Percentiles rank a stretch among this genome's conserved stretches.
These are phyloP conservation scores for Teratosphaeria destructans DNA, from an alignment of 2,329 filamentous ascomycete species.

Conservation along the genomic window DNA sequence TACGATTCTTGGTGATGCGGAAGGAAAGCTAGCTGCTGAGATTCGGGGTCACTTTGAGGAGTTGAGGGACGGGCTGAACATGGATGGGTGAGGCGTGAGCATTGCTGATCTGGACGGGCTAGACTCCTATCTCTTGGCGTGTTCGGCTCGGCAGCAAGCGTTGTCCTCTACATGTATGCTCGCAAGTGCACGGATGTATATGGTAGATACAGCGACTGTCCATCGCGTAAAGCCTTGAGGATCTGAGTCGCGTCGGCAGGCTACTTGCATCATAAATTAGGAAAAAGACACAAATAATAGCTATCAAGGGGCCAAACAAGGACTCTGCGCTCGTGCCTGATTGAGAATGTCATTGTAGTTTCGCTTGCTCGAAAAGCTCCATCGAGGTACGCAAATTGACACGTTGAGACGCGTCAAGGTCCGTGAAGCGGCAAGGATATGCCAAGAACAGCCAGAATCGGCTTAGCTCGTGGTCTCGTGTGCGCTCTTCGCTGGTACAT, in stretches of 20 bases:
- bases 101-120: background rate
- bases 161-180: background rate
- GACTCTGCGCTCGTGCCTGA: too few species aligned
- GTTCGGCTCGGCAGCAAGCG: background rate
- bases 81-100: background rate
- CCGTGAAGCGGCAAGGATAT: background rate
- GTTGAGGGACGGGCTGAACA: constrained; percentile 32
- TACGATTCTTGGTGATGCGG: constrained; percentile 69
- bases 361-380: too few species aligned
- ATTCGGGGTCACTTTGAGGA: constrained; percentile 65
- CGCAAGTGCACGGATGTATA: too few species aligned
- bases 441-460: background rate
- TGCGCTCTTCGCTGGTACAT: background rate
- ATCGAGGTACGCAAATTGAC: background rate
- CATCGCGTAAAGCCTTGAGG: background rate
- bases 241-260: background rate
- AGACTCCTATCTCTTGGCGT: too few species aligned
- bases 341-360: too few species aligned
- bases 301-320: too few species aligned
- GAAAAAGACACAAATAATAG: too few species aligned
- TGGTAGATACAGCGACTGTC: background rate
- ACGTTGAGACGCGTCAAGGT: background rate
- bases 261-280: background rate
- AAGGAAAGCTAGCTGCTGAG: constrained; percentile 63
- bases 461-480: background rate